Percentiles rank a stretch among this genome's conserved stretches.
phyloP scores from a whole-genome alignment of 169 alveolate genomes.

The Cystoisospora suis region DNA sequence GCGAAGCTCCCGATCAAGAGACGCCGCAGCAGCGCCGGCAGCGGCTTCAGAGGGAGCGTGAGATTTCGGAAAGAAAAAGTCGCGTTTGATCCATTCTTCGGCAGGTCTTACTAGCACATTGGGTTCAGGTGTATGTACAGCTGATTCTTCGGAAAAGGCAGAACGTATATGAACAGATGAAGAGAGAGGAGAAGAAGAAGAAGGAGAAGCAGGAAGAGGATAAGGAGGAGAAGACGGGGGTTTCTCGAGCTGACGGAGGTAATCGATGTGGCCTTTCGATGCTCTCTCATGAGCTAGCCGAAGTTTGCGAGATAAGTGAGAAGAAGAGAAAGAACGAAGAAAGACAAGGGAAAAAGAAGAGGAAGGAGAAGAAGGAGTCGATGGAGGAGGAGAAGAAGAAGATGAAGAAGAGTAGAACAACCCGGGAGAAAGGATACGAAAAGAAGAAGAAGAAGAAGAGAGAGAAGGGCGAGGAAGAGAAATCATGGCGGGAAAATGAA shows the following conservation, averaged over 20 bases:
- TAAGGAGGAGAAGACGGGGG: constrained; percentile 1
- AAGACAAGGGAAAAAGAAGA: not conserved
- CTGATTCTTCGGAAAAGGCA: constrained; percentile 1
- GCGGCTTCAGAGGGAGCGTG: not conserved
- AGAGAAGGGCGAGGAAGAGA: not conserved
- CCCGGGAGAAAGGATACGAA: not conserved
- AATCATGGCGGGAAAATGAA: not conserved
- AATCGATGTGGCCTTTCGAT: not conserved
- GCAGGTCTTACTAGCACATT: not conserved
- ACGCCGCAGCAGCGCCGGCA: constrained; percentile 2
- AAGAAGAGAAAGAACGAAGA: not conserved
- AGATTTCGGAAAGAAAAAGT: not conserved
- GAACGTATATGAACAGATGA: not conserved
- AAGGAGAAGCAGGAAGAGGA: constrained; percentile 3
- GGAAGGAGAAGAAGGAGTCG: not conserved
- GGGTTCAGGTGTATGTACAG: constrained; percentile 10
- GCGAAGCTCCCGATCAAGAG: not conserved
- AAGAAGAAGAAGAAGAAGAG: not conserved
- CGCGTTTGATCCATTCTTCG: constrained; percentile 19
- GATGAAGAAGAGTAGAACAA: not conserved
- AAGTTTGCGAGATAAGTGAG: constrained; percentile 8
- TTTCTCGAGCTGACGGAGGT: constrained; percentile 20
- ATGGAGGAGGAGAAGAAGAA: not conserved
- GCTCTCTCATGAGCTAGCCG: not conserved
- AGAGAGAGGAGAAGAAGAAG: not conserved